phyloP scores from a whole-genome alignment of 768 basidiomycete species.

The Pulveroboletus sp. region DNA sequence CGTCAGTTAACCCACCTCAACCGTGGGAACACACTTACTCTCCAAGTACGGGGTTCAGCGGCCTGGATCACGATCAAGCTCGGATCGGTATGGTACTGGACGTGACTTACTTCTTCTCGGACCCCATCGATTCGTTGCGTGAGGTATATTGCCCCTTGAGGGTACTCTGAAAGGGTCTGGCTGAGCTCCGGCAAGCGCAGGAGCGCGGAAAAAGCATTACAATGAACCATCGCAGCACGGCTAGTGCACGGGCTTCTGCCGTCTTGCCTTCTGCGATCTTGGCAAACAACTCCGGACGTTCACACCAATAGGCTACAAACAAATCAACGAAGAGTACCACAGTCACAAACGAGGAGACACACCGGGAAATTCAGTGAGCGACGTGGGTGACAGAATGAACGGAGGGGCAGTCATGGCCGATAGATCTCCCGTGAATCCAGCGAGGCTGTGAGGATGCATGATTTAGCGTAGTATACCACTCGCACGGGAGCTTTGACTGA shows the following conservation, averaged over 20 bases:
- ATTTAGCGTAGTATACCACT: conserved; percentile 1
- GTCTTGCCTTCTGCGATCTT: conserved; percentile 74
- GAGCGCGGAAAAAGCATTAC: conserved; percentile 32
- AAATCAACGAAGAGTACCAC: not conserved
- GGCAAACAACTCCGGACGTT: conserved; percentile 86
- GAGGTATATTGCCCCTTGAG: conserved; percentile 95
- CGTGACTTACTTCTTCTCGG: conserved; percentile 84
- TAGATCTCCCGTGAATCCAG: conserved; percentile 83
- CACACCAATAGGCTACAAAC: conserved; percentile 87
- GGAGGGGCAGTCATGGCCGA: conserved; percentile 81
- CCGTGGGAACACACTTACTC: conserved; percentile 52
- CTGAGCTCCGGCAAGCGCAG: conserved; percentile 1
- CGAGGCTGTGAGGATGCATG: conserved; percentile 47
- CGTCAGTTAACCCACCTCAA: conserved; percentile 1
- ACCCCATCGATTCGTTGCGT: conserved; percentile 91
- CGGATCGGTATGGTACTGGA: not conserved
- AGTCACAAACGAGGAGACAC: conserved; percentile 17
- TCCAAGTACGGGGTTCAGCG: conserved; percentile 92
- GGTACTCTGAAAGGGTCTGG: conserved; percentile 54
- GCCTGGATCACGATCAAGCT: conserved; percentile 42
- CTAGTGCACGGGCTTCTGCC: conserved; percentile 67
- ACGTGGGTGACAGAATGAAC: conserved; percentile 88
- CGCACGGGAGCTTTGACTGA: conserved; percentile 35
- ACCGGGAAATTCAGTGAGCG: conserved; percentile 91
- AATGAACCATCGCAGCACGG: conserved; percentile 95